Conservation (phyloP, 441 rosid genomes). For the Adansonia rubrostipa region DNA sequence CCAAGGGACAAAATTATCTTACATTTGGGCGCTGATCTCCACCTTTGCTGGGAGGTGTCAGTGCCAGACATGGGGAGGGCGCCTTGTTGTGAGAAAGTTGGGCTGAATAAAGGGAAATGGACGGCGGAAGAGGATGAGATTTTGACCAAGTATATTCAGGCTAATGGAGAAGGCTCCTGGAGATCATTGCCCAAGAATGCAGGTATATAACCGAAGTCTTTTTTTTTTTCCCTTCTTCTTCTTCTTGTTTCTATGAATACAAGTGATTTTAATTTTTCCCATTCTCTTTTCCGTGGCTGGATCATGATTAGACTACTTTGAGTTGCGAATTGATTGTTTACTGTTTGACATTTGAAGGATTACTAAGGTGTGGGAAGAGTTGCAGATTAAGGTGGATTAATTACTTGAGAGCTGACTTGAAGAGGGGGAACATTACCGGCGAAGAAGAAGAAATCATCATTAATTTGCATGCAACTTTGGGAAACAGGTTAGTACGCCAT, state of each 20-base stretch:
- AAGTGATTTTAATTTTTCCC: background rate
- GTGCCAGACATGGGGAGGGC: slow-evolving; percentile 71
- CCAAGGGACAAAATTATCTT: background rate
- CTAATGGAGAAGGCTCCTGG: slow-evolving; percentile 88
- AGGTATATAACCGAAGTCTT: slow-evolving; percentile 40
- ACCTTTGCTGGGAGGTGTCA: background rate
- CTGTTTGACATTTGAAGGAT: slow-evolving; percentile 43
- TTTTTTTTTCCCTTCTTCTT: background rate
- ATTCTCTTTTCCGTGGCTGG: background rate
- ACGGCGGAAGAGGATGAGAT: slow-evolving; percentile 78
- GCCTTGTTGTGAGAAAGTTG: slow-evolving; percentile 86
- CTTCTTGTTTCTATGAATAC: background rate
- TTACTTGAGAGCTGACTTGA: slow-evolving; percentile 68
- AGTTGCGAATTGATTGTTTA: background rate
- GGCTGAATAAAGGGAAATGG: slow-evolving; percentile 85
- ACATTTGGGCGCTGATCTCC: background rate
- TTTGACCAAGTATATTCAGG: slow-evolving; percentile 57
- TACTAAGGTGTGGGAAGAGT: slow-evolving; percentile 86
- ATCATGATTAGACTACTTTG: background rate
- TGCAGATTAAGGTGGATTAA: slow-evolving; percentile 91
- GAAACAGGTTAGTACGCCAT: slow-evolving; percentile 59
- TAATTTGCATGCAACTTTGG: slow-evolving; percentile 63
- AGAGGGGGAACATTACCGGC: slow-evolving; percentile 66
- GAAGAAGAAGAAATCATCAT: slow-evolving; percentile 67
- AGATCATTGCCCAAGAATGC: slow-evolving; percentile 87